These are phyloP conservation scores for Aristolochia fimbriata DNA, from an alignment of 164 flowering plant species.

Conservation along the genomic window DNA sequence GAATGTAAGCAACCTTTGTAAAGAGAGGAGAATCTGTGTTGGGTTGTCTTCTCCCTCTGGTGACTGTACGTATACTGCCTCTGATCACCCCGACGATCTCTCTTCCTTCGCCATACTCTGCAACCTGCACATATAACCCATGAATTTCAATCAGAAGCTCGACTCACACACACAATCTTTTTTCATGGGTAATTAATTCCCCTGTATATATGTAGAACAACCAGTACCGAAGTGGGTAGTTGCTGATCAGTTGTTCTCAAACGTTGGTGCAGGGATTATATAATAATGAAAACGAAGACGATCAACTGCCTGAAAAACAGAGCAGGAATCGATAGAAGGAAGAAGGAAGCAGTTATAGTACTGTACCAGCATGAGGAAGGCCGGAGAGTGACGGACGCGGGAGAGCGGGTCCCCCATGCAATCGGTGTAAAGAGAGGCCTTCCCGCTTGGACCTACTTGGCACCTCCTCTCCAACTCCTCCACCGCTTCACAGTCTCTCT, in stretches of 20 bases:
- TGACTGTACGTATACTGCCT: conserved; percentile 51
- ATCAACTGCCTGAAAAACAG: background rate
- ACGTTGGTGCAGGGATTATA: too few species aligned
- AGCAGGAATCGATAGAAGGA: background rate
- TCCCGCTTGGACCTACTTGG: conserved; percentile 40
- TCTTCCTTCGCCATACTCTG: conserved; percentile 34
- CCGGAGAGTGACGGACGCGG: conserved; percentile 43
- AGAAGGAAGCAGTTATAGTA: background rate
- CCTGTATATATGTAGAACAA: too few species aligned
- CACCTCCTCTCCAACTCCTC: conserved; percentile 54
- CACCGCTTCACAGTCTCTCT: conserved; percentile 36
- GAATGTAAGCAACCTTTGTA: conserved; percentile 48
- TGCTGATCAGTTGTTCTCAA: background rate
- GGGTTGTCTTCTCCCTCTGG: conserved; percentile 22
- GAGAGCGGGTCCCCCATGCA: conserved; percentile 63
- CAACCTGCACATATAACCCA: conserved; percentile 30
- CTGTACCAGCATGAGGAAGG: conserved; percentile 51
- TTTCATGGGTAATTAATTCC: too few species aligned
- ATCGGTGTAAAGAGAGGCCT: conserved; percentile 47
- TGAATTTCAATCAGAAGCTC: background rate
- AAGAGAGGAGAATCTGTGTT: conserved; percentile 16
- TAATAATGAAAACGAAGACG: background rate
- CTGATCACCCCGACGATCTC: conserved; percentile 62
- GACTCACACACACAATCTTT: too few species aligned
- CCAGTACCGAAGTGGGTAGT: background rate